These are phyloP conservation scores for Xylariaceae sp. DNA, from an alignment of 2,329 filamentous ascomycete species.

Conservation along the genomic window DNA sequence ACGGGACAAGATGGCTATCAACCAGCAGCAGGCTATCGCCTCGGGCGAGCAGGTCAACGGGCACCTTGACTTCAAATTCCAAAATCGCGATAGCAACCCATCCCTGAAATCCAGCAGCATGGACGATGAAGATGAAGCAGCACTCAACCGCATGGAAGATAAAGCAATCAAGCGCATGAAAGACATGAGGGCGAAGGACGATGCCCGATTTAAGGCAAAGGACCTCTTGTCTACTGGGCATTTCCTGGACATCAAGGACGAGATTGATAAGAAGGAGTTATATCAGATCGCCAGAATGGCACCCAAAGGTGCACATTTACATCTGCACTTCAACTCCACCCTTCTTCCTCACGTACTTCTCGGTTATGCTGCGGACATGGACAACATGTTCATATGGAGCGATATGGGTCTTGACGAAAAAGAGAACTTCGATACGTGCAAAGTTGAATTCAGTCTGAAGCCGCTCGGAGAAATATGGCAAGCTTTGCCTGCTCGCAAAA, in stretches of 20 bases:
- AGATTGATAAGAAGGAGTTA: constrained; percentile 56
- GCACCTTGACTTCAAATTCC: constrained; percentile 13
- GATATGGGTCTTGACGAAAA: constrained; percentile 45
- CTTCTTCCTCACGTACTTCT: constrained; percentile 60
- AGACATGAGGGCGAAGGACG: constrained; percentile 18
- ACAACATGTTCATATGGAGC: constrained; percentile 69
- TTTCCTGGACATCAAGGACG: constrained; percentile 53
- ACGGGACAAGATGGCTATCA: constrained; percentile 15
- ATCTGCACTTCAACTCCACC: constrained; percentile 78
- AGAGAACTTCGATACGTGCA: constrained; percentile 49
- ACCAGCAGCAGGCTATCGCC: no score
- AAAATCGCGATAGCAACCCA: constrained; percentile 2
- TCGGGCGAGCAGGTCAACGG: neutral
- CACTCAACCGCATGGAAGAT: neutral
- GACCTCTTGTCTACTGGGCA: constrained; percentile 46
- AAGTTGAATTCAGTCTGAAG: constrained; percentile 58
- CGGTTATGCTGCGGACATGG: constrained; percentile 50
- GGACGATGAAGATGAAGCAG: constrained; percentile 11
- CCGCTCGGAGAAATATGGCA: constrained; percentile 34
- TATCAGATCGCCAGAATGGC: constrained; percentile 55
- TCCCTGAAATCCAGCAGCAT: constrained; percentile 4
- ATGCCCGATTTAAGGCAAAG: constrained; percentile 11
- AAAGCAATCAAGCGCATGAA: constrained; percentile 7
- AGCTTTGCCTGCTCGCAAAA: constrained; percentile 40
- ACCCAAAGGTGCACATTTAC: constrained; percentile 71